Evolutionary conservation across 2,329 filamentous ascomycete genomes (phyloP).

Genomic region (Botrytis sinoallii): DNA sequence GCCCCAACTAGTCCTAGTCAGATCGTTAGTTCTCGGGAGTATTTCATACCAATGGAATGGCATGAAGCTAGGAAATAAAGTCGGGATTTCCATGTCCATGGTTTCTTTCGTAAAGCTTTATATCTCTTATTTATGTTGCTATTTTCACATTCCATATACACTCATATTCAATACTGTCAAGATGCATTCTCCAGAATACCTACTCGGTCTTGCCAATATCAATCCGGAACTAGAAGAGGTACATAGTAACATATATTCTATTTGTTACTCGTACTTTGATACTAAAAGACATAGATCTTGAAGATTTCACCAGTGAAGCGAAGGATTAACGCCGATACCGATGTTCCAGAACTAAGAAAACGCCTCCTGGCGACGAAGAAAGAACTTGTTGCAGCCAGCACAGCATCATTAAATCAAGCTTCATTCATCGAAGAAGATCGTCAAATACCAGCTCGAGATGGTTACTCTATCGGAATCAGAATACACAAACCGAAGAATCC

Average conservation of each 20-base stretch:
- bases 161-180: neutral
- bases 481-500: conserved; percentile 27
- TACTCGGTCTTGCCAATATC: conserved; percentile 24
- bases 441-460: conserved; percentile 31
- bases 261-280: neutral
- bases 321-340: neutral
- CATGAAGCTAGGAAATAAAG: neutral
- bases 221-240: conserved; percentile 27
- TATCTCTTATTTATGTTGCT: neutral
- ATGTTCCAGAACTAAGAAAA: neutral
- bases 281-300: neutral
- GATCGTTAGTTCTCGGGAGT: neutral
- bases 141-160: neutral
- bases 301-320: neutral
- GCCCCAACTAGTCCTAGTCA: neutral
- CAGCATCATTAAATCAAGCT: neutral
- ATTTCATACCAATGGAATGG: neutral
- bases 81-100: neutral
- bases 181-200: conserved; percentile 14
- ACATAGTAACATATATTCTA: neutral
- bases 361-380: neutral
- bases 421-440: conserved; percentile 29
- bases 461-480: conserved; percentile 25
- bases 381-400: neutral
- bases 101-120: neutral